Percentiles rank a stretch among this genome's conserved stretches.
These are phyloP conservation scores for Moelleriella libera DNA, from an alignment of 2,329 filamentous ascomycete species.

Conservation along the genomic window DNA sequence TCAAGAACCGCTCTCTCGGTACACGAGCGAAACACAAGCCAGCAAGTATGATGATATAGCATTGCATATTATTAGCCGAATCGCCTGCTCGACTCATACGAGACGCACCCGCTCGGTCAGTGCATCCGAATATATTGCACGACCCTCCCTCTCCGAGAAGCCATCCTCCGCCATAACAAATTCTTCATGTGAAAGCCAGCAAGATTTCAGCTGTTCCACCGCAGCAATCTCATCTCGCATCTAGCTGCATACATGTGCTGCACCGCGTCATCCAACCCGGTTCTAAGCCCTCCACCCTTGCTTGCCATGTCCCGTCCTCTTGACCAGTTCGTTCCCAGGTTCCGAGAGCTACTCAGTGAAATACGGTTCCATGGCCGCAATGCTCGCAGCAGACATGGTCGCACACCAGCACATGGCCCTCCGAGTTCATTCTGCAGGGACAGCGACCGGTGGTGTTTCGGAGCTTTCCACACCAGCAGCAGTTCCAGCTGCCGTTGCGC, in stretches of 20 bases:
- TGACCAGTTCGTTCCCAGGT: background rate
- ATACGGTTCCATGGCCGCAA: background rate
- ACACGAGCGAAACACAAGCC: background rate
- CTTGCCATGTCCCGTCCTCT: background rate
- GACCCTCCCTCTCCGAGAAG: too few relatives aligned
- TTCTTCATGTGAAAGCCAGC: too few relatives aligned
- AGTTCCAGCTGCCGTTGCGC: conserved; percentile 36
- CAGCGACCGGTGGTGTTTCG: conserved; percentile 35
- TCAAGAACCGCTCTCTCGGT: conserved; percentile 3
- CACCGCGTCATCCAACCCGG: too few relatives aligned
- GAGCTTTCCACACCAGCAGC: conserved; percentile 41
- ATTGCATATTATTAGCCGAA: background rate
- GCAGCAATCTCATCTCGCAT: too few relatives aligned
- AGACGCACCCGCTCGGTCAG: too few relatives aligned
- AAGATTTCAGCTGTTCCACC: too few relatives aligned
- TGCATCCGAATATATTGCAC: too few relatives aligned
- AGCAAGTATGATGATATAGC: too few relatives aligned
- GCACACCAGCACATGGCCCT: conserved; percentile 32
- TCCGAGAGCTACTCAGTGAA: background rate
- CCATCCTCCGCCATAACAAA: too few relatives aligned
- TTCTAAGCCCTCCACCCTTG: background rate
- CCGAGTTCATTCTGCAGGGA: conserved; percentile 36
- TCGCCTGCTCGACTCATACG: background rate
- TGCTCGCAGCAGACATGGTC: conserved; percentile 36
- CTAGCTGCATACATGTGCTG: too few relatives aligned